phyloP scores from a whole-genome alignment of 345 rosid species.

The Hypericum androsaemum region DNA sequence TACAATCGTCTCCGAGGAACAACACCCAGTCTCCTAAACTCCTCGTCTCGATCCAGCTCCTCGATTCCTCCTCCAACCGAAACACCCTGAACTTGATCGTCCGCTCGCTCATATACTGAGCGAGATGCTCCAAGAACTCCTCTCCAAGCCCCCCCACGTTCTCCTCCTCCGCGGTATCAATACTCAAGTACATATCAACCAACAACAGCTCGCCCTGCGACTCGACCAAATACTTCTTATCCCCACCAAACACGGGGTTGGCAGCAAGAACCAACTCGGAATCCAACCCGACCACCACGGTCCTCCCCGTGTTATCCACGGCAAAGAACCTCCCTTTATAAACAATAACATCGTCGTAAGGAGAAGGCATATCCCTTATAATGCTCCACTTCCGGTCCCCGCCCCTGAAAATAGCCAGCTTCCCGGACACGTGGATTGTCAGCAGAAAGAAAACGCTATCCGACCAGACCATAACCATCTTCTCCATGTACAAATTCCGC shows the following conservation, averaged over 20 bases:
- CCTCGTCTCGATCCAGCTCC: constrained; percentile 47
- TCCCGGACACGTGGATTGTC: constrained; percentile 86
- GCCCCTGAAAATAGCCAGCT: constrained; percentile 61
- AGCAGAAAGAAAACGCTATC: constrained; percentile 36
- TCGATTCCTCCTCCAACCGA: constrained; percentile 31
- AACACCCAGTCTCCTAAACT: constrained; percentile 46
- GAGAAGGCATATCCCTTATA: constrained; percentile 61
- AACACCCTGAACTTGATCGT: constrained; percentile 64
- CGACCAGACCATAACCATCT: constrained; percentile 43
- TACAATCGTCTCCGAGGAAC: constrained; percentile 91
- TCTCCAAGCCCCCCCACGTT: constrained; percentile 15
- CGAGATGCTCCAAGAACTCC: constrained; percentile 30
- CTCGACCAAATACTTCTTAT: constrained; percentile 81
- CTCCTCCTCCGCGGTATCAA: constrained; percentile 39
- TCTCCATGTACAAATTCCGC: constrained; percentile 63
- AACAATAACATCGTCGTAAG: constrained; percentile 71
- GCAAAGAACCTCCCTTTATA: constrained; percentile 51
- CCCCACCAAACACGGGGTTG: constrained; percentile 68
- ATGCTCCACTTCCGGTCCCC: constrained; percentile 48
- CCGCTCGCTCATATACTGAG: too few relatives aligned
- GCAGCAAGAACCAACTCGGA: constrained; percentile 26
- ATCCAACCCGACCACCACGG: constrained; percentile 44
- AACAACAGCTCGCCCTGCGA: constrained; percentile 60
- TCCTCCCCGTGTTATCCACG: constrained; percentile 63
- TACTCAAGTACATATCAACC: constrained; percentile 71